A percentile compares a stretch with the other conserved stretches of the same genome.
phyloP scores from a whole-genome alignment of 306 rosid genomes.

The Vicia sativa region DNA sequence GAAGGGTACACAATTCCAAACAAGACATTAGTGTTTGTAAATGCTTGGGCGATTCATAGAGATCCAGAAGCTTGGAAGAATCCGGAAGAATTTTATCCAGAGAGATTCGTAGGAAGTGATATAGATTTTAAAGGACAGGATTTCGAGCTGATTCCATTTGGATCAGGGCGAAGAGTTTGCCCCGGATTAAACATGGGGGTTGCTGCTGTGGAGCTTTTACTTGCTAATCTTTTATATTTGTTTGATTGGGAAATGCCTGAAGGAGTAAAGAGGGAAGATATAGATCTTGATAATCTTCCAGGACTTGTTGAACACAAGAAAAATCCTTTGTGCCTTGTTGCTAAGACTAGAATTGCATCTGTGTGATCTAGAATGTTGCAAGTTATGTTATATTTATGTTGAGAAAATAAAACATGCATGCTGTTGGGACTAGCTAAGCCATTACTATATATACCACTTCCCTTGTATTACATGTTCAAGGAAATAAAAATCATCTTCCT shows the following conservation, averaged over 20 bases:
- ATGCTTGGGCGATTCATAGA: constrained; percentile 20
- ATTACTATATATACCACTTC: constrained; percentile 1
- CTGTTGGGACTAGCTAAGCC: background rate
- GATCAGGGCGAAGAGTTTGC: constrained; percentile 9
- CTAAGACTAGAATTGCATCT: constrained; percentile 2
- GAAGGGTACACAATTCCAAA: constrained; percentile 10
- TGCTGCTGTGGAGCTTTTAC: background rate
- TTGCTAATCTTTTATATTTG: constrained; percentile 15
- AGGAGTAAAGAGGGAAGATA: constrained; percentile 1
- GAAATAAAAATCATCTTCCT: constrained; percentile 1
- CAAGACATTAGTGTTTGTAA: background rate
- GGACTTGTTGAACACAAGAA: constrained; percentile 16
- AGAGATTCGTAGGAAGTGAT: background rate
- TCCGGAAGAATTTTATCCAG: constrained; percentile 28
- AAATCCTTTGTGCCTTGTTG: constrained; percentile 8
- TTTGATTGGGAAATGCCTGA: constrained; percentile 30
- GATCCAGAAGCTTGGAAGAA: constrained; percentile 1
- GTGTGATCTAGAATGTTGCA: background rate
- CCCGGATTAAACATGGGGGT: constrained; percentile 8
- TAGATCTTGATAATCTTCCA: background rate
- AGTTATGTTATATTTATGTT: background rate
- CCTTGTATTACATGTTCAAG: background rate
- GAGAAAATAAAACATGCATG: constrained; percentile 6
- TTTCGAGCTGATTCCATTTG: constrained; percentile 11
- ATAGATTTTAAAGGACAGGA: constrained; percentile 12